A percentile compares a stretch with the other conserved stretches of the same genome.
phyloP scores from a whole-genome alignment of 2,329 filamentous ascomycete species.

The Scortechinia acanthostroma region DNA sequence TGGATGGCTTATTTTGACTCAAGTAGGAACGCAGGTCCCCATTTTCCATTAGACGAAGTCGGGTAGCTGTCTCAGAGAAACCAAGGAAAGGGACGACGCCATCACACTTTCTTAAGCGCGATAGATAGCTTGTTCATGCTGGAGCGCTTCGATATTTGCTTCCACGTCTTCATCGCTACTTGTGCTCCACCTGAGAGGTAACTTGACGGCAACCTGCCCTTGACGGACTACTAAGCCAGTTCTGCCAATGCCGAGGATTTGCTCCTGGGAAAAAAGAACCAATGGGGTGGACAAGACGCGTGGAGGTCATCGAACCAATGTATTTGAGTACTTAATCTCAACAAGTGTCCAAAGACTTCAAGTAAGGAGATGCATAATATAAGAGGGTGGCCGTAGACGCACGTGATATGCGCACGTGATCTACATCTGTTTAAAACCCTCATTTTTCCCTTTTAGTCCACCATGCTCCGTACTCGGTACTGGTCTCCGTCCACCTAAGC shows the following conservation, averaged over 20 bases:
- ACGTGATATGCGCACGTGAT: background rate
- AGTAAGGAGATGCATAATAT: background rate
- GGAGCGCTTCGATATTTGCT: background rate
- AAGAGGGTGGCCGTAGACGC: background rate
- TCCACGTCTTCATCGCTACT: background rate
- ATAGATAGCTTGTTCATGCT: background rate
- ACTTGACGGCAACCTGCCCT: background rate
- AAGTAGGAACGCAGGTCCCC: slow-evolving; percentile 14
- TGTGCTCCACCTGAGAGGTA: background rate
- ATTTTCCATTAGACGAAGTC: slow-evolving; percentile 13
- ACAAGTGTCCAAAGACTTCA: background rate
- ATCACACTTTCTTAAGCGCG: no score
- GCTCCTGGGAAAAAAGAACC: background rate
- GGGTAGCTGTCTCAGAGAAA: slow-evolving; percentile 7
- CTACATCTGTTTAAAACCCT: background rate
- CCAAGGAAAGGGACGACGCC: slow-evolving; percentile 10
- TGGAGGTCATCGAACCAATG: no score
- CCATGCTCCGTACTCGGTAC: background rate
- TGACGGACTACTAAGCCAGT: background rate
- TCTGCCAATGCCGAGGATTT: background rate
- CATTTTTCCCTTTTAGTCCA: background rate
- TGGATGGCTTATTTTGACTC: slow-evolving; percentile 6
- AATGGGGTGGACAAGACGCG: background rate
- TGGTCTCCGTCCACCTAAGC: background rate
- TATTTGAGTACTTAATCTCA: no score